Base-by-base conservation (phyloP, 148 eudicot genomes). In the Fagopyrum homotropicum region DNA sequence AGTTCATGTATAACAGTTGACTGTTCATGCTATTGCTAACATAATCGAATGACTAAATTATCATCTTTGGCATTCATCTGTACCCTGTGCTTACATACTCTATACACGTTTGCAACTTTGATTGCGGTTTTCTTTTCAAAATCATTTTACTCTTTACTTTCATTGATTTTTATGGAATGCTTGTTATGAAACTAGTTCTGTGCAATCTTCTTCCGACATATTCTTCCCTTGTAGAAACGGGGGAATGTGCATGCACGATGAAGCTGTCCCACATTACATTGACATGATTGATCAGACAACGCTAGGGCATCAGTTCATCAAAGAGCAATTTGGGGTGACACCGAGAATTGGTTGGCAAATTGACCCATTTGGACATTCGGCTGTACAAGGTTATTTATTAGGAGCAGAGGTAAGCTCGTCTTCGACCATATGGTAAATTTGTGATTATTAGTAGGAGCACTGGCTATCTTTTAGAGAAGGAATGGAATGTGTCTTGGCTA, bases 291-390 rank as follows among this genome's bases (percentile, higher is more conserved):
- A 95, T 77, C 99, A 95, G 80, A 95, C 97, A 80, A 90, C 99
- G 15, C 81, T 88, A 30, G 99, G 99, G 69, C 99, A 96, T 70
- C 82, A 72, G 50, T 96, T 84, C 75, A 81, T 96, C 9, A 96
- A 90, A 82, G 80, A 88, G 51, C 86, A 86, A 69, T 96, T 96
- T 75, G 91, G 93, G 76, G 85, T 96, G 63, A 86, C 87, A 59
- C 99, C 99, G 1, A 86, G 99, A 88, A 88, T 92, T 72, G 99
- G 99, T 74, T 96, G 99, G 99, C 99, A 96, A 82, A 92, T 96
- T 48, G 99, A 96, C 60, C 99, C 99, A 4, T 96, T 96, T 87
- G 99, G 99, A 69, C 99, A 96, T 88, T 92, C 99, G 43, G 99
- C 99, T 17, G 94, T 96, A 73, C 99, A 96, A 84, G 99, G 93